Evolutionary conservation across 2,329 filamentous ascomycete species (phyloP), one percentile per base, ranked within the genome.

Genomic region (Monilinia vaccinii-corymbosi): DNA sequence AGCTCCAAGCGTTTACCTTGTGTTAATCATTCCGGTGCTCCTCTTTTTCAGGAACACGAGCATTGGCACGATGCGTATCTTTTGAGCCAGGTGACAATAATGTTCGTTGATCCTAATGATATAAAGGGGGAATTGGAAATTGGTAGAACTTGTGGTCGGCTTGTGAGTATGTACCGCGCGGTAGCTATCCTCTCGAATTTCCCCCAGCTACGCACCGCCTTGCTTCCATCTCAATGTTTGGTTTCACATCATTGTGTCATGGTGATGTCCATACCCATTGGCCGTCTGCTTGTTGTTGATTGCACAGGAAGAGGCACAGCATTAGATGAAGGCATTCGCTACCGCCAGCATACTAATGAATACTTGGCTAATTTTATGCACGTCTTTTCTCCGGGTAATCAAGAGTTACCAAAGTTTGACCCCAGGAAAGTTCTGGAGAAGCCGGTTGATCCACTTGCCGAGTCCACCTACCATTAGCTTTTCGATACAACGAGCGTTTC

Each of bases 1-100:
- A 58, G 23, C 25, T 51, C 45, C 44, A 34, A 58, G 55, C 55
- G 55, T 51, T 40, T 50, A 58, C 55, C 55, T 42, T 48, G 55
- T 28, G 34, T 38, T n/a, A 40, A 58, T 58, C 45, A 51, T 58
- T 50, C 32, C 18, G 28, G 31, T 18, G 21, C 28, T 28, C 28
- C 28, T 28, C 28, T 49, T 56, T 36, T 36, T 38, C 34, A 40
- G 45, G 23, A 50, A 40, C 34, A 58, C 45, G 25, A 36, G 7
- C 23, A 40, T 42, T 16, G 32, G 48, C 32, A 50, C 25, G 25
- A 40, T 40, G 50, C 16, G 40, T 18, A 18, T 21, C 50, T 40
- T 40, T 25, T 28, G 23, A 31, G 23, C 28, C 34, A 36, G 32
- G 23, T 28, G 7, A 18, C 31, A 32, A 40, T n/a, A n/a, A 40